phyloP scores from a whole-genome alignment of 2,329 filamentous ascomycete genomes.

The Hymenoscyphus linearis region DNA sequence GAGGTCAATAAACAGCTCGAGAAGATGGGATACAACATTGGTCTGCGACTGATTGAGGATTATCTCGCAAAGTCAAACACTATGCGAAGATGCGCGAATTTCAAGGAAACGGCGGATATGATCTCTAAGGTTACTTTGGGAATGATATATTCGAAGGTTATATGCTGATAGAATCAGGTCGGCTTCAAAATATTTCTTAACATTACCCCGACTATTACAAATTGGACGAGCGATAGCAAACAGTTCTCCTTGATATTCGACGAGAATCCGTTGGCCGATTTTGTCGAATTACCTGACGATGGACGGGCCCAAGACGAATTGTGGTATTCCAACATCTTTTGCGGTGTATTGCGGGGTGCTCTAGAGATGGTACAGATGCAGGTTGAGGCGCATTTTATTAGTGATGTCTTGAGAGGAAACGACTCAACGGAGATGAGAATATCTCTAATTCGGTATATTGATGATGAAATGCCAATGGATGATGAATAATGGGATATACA shows the following conservation, averaged over 20 bases:
- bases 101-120: constrained; percentile 94
- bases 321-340: constrained; percentile 98
- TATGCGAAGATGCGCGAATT: constrained; percentile 83
- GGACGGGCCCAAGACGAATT: constrained; percentile 92
- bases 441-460: constrained; percentile 86
- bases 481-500: constrained; percentile 60
- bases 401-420: constrained; percentile 85
- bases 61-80: constrained; percentile 94
- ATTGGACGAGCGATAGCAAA: constrained; percentile 94
- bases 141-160: too few species aligned
- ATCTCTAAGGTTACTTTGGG: constrained; percentile 68
- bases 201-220: constrained; percentile 86
- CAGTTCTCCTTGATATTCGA: constrained; percentile 96
- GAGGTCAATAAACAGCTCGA: constrained; percentile 98
- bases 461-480: constrained; percentile 94
- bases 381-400: constrained; percentile 93
- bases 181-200: constrained; percentile 99
- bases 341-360: constrained; percentile 83
- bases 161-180: constrained; percentile 49
- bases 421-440: constrained; percentile 97
- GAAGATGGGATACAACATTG: constrained; percentile 99
- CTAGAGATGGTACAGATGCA: constrained; percentile 99
- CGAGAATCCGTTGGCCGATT: constrained; percentile 94
- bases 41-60: constrained; percentile 90
- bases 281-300: constrained; percentile 95